Evolutionary conservation across 768 basidiomycete species (phyloP).

Genomic region (Saitozyma podzolica): DNA sequence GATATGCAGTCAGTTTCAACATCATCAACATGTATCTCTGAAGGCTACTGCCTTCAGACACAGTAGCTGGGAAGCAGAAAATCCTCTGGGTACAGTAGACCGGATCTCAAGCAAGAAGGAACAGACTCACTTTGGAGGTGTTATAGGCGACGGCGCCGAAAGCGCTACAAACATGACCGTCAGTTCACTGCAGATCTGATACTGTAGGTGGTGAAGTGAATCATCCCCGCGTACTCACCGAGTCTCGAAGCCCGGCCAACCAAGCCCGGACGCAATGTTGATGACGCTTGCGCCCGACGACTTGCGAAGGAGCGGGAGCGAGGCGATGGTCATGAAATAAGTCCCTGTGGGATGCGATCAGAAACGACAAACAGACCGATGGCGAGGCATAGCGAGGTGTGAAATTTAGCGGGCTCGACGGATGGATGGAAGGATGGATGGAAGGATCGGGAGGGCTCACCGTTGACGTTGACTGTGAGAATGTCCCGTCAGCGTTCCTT

Average conservation of each 20-base stretch:
- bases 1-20: background rate
- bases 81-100: no score
- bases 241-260: background rate
- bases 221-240: no score
- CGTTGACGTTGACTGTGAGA: slow-evolving; percentile 34
- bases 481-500: no score
- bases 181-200: slow-evolving; percentile 19
- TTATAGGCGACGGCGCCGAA: slow-evolving; percentile 37
- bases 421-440: no score
- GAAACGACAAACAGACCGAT: no score
- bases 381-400: no score
- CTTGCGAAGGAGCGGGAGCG: slow-evolving; percentile 1
- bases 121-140: slow-evolving; percentile 25
- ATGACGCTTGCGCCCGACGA: background rate
- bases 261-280: background rate
- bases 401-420: no score
- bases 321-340: background rate
- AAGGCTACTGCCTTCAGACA: no score
- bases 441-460: slow-evolving; percentile 5
- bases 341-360: no score
- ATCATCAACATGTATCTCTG: no score
- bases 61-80: no score
- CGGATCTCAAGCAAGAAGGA: no score
- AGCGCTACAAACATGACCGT: slow-evolving; percentile 11
- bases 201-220: slow-evolving; percentile 25